Evolutionary conservation across 192 early-diverging fungal species (phyloP).

Genomic region (Powellomyces hirtus): DNA sequence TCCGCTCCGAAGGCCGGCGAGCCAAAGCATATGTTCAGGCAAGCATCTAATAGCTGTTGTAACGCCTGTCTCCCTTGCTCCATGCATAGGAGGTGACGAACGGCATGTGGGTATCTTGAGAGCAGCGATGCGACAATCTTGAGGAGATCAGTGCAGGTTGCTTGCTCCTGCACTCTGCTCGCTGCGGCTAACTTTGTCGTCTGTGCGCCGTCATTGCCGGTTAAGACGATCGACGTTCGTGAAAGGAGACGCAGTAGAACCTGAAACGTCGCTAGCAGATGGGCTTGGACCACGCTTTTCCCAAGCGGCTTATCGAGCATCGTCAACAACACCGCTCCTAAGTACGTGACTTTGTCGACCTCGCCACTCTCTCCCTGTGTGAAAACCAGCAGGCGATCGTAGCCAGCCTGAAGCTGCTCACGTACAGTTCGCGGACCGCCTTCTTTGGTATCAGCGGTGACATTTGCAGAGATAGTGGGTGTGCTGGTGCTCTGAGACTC

Average conservation of each 20-base stretch:
- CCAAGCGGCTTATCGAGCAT: constrained; percentile 29
- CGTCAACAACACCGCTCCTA: constrained; percentile 26
- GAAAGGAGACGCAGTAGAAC: not conserved
- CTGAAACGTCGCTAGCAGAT: not conserved
- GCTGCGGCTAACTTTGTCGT: too few relatives aligned
- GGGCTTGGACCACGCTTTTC: not conserved
- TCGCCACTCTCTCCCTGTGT: not conserved
- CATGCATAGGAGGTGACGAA: not conserved
- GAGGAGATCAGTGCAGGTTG: constrained; percentile 27
- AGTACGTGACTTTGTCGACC: not conserved
- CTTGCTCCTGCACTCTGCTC: not conserved
- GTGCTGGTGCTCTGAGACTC: not conserved
- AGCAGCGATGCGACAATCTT: constrained; percentile 27
- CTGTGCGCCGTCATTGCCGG: not conserved
- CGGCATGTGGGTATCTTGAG: constrained; percentile 8
- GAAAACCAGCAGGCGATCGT: not conserved
- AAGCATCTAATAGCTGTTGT: not conserved
- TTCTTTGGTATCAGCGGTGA: not conserved
- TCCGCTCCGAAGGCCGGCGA: constrained; percentile 22
- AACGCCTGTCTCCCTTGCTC: not conserved
- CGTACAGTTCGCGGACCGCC: not conserved
- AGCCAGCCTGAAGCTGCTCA: not conserved
- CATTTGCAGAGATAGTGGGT: not conserved
- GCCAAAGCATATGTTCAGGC: constrained; percentile 11
- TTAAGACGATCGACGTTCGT: not conserved